phyloP scores from a whole-genome alignment of 2,329 filamentous ascomycete genomes.

The Ceratocystis variospora region DNA sequence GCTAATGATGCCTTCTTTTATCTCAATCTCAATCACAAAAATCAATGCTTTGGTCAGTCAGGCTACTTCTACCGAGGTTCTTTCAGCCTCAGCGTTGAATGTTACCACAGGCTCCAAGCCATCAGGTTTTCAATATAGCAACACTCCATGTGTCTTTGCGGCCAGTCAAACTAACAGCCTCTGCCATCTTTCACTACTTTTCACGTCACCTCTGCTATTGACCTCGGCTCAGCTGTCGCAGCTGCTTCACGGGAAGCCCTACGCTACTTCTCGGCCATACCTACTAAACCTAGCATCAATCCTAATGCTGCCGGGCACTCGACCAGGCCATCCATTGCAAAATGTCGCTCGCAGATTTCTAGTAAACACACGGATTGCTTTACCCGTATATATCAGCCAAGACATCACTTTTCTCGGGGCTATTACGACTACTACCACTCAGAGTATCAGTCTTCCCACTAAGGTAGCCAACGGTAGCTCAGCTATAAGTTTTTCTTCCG shows the following conservation, averaged over 20 bases:
- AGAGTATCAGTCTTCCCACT: neutral
- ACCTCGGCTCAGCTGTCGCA: neutral
- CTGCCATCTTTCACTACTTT: constrained; percentile 25
- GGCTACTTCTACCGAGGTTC: constrained; percentile 23
- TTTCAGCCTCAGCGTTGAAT: constrained; percentile 25
- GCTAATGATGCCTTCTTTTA: neutral
- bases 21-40: neutral
- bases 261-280: neutral
- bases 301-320: neutral
- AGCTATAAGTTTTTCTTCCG: neutral
- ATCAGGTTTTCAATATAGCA: neutral
- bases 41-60: constrained; percentile 24
- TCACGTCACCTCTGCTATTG: constrained; percentile 19
- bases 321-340: neutral
- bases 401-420: neutral
- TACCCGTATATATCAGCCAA: neutral
- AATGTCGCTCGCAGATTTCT: neutral
- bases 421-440: neutral
- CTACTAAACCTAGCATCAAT: too few relatives aligned
- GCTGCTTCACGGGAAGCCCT: neutral
- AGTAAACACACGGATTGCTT: too few relatives aligned
- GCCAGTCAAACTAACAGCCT: constrained; percentile 21
- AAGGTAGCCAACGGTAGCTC: neutral
- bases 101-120: neutral
- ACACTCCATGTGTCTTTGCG: neutral